Percentiles rank a stretch among this genome's conserved stretches.
These are phyloP conservation scores for Venturia nashicola DNA, from an alignment of 2,329 filamentous ascomycete species.

Conservation along the genomic window DNA sequence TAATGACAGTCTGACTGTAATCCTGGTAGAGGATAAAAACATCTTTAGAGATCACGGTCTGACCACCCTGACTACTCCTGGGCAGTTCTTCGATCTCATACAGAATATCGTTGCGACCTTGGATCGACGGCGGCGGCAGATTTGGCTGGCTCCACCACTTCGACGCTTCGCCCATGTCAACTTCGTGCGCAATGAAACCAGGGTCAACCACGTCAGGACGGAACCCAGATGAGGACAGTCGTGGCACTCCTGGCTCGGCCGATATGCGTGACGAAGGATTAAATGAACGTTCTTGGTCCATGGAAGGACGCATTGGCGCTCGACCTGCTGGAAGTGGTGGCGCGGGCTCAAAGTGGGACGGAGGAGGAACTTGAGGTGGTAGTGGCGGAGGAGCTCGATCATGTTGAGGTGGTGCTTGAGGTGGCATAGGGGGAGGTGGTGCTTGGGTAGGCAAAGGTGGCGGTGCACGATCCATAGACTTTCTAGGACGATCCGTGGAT, in stretches of 20 bases:
- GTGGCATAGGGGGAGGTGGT: slow-evolving; percentile 21
- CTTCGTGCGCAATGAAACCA: slow-evolving; percentile 67
- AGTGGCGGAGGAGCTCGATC: slow-evolving; percentile 21
- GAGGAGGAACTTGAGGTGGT: slow-evolving; percentile 19
- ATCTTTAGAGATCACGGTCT: slow-evolving; percentile 62
- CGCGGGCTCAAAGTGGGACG: slow-evolving; percentile 17
- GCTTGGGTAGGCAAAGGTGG: slow-evolving; percentile 14
- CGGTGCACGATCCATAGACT: slow-evolving; percentile 9
- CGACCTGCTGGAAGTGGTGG: slow-evolving; percentile 10
- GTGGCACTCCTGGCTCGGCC: slow-evolving; percentile 37
- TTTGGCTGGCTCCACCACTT: slow-evolving; percentile 84
- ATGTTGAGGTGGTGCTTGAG: slow-evolving; percentile 18
- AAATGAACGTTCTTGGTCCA: slow-evolving; percentile 11
- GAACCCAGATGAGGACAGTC: slow-evolving; percentile 44
- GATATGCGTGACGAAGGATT: slow-evolving; percentile 42
- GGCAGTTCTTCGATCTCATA: slow-evolving; percentile 71
- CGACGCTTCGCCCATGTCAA: slow-evolving; percentile 62
- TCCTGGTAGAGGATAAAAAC: slow-evolving; percentile 86
- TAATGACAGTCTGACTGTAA: slow-evolving; percentile 89
- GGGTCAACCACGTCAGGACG: slow-evolving; percentile 36
- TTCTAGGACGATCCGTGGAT: slow-evolving; percentile 18
- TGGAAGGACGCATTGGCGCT: slow-evolving; percentile 16
- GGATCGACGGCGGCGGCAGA: slow-evolving; percentile 66
- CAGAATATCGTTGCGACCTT: slow-evolving; percentile 71
- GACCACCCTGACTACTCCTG: slow-evolving; percentile 55